Evolutionary conservation across 805 yeast species (phyloP).

Genomic region (Ogataea angusta): DNA sequence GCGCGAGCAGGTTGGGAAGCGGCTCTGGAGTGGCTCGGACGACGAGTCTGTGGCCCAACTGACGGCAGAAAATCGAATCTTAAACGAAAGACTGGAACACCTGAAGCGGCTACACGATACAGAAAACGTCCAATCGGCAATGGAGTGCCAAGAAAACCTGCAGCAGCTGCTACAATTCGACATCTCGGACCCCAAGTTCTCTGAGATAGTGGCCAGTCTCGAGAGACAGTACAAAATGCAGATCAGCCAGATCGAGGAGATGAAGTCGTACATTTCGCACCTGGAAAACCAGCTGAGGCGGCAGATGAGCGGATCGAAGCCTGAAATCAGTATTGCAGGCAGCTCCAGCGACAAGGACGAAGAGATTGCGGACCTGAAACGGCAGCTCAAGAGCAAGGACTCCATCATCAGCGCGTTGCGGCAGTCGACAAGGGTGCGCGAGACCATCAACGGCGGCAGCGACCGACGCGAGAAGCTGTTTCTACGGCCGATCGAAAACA

Average conservation of each 20-base stretch:
- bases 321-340: slow-evolving; percentile 1
- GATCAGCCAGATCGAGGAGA: slow-evolving; percentile 53
- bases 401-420: slow-evolving; percentile 72
- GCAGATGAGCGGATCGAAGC: slow-evolving; percentile 18
- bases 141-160: slow-evolving; percentile 55
- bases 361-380: slow-evolving; percentile 63
- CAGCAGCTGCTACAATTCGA: slow-evolving; percentile 53
- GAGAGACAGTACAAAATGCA: slow-evolving; percentile 48
- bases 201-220: slow-evolving; percentile 43
- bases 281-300: slow-evolving; percentile 57
- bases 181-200: slow-evolving; percentile 30
- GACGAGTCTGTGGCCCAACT: slow-evolving; percentile 38
- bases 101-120: slow-evolving; percentile 57
- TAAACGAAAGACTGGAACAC: slow-evolving; percentile 69
- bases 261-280: slow-evolving; percentile 55
- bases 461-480: slow-evolving; percentile 12
- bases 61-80: slow-evolving; percentile 57
- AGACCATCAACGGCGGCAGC: slow-evolving; percentile 17
- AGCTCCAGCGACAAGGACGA: slow-evolving; percentile 50
- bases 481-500: slow-evolving; percentile 20
- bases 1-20: slow-evolving; percentile 5
- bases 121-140: slow-evolving; percentile 35
- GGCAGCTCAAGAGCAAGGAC: slow-evolving; percentile 67
- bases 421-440: slow-evolving; percentile 60
- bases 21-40: slow-evolving; percentile 3